phyloP scores from a whole-genome alignment of 2,329 filamentous ascomycete species.

The Colletotrichum sp. region DNA sequence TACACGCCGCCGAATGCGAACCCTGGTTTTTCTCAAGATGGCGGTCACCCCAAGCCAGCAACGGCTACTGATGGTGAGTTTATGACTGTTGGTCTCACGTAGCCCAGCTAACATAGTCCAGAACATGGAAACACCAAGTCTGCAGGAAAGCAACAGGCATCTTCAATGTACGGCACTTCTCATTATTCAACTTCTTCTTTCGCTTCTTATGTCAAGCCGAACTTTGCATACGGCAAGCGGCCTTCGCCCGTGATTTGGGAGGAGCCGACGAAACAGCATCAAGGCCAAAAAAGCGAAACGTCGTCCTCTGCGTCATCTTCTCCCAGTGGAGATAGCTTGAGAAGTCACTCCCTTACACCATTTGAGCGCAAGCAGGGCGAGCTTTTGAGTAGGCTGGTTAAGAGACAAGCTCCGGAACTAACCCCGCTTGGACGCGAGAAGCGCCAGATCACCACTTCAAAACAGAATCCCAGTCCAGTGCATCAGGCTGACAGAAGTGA shows the following conservation, averaged over 20 bases:
- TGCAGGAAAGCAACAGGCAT: slow-evolving; percentile 32
- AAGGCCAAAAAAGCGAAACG: not conserved
- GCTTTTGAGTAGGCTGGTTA: slow-evolving; percentile 42
- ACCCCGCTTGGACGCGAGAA: slow-evolving; percentile 3
- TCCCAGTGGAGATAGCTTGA: slow-evolving; percentile 21
- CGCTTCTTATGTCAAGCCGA: not conserved
- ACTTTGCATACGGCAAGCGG: not conserved
- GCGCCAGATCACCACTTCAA: slow-evolving; percentile 3
- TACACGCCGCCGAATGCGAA: slow-evolving; percentile 20
- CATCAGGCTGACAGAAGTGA: slow-evolving; percentile 37
- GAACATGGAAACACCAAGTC: not conserved
- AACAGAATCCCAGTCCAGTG: not conserved
- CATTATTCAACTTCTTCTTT: slow-evolving; percentile 1
- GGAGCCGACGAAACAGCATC: not conserved
- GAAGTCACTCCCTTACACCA: slow-evolving; percentile 31
- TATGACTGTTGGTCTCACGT: not conserved
- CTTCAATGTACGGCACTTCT: slow-evolving; percentile 53
- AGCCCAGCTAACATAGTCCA: not conserved
- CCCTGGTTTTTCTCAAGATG: not conserved
- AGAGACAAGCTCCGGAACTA: slow-evolving; percentile 26
- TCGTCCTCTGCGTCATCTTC: slow-evolving; percentile 4
- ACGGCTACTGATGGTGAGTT: not conserved
- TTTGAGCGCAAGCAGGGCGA: slow-evolving; percentile 46
- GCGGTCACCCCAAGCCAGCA: not conserved
- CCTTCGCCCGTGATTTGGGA: not conserved